Evolutionary conservation across 495 filamentous ascomycete species (phyloP).

Genomic region (Penicillium ochrochloron): DNA sequence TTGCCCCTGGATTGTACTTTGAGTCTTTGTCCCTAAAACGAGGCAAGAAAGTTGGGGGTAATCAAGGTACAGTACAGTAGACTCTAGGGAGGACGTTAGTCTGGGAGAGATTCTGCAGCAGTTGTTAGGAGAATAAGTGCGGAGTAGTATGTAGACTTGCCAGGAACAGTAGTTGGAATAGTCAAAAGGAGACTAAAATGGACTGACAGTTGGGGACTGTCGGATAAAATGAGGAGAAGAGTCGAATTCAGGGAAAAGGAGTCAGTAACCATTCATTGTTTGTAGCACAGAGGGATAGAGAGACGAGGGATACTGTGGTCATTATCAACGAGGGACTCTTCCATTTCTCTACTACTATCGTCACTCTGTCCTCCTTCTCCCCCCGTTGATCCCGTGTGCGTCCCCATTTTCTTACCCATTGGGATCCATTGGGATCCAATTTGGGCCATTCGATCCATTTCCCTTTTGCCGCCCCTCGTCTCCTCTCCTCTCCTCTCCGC

Average conservation of each 20-base stretch:
- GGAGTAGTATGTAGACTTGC: too few species aligned
- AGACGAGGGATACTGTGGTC: not conserved
- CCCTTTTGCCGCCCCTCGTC: not conserved
- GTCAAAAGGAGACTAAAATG: not conserved
- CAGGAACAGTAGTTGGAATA: not conserved
- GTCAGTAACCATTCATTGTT: too few species aligned
- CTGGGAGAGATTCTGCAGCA: constrained; percentile 22
- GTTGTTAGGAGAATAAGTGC: too few species aligned
- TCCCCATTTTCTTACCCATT: not conserved
- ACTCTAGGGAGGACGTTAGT: not conserved
- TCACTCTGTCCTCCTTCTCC: not conserved
- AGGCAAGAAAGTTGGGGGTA: not conserved
- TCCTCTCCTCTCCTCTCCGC: not conserved
- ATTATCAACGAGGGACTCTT: not conserved
- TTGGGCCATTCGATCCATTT: not conserved
- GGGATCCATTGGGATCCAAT: too few species aligned
- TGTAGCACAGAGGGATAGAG: not conserved
- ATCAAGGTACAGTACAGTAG: not conserved
- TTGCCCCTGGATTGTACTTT: constrained; percentile 19
- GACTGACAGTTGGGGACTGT: too few species aligned
- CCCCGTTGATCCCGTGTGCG: constrained; percentile 20
- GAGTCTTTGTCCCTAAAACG: constrained; percentile 8
- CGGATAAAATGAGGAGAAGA: too few species aligned
- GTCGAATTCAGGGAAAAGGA: too few species aligned
- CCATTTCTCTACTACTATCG: not conserved